Base-by-base conservation (phyloP, 2,329 filamentous ascomycete species). In the Daldinia eschscholtzii region DNA sequence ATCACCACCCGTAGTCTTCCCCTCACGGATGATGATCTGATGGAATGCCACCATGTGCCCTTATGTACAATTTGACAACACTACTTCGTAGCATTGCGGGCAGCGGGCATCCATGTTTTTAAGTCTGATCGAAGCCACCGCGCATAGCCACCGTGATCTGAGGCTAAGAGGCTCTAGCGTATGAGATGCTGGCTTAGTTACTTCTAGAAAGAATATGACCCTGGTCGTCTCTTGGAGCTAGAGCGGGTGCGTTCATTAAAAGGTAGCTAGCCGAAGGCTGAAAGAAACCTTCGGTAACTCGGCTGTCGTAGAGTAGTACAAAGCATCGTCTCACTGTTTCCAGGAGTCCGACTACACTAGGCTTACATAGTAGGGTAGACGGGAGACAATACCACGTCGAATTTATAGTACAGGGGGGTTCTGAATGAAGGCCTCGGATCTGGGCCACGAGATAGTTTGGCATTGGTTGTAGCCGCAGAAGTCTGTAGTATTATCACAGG, bases 401-500 rank as follows among this genome's bases (percentile, higher is more conserved):
- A 28, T 42, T 57, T 50, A 50, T 50, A 35, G 59, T 13, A 26
- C 57, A 66, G 58, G 58, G 64, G 53, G 26, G n/a, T 35, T 61
- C 18, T 37, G 30, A 23, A 57, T 20, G 33, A 57, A 30, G 44
- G 50, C 44, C 42, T 53, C 44, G 30, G 44, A 61, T 57, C 26
- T 57, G 18, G 52, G 56, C 28, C 42, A 44, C 26, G 18, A 30
- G 39, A 58, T 53, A 48, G 37, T 37, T 50, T 55, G 30, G 28
- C 41, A 46, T 20, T 48, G 23, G 46, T 20, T 46, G 15, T 44
- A 58, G 57, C 26, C 37, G 52, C 53, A 35, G 26, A 41, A 56
- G 26, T 65, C 44, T 28, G 41, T 53, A 58, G 41, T 57, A 58
- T 52, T 56, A 37, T 57, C 55, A 55, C 60, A 70, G 64, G 67